Evolutionary conservation across 768 basidiomycete genomes (phyloP), one percentile per base, ranked within the genome.

Genomic region (Tylopilus felleus): DNA sequence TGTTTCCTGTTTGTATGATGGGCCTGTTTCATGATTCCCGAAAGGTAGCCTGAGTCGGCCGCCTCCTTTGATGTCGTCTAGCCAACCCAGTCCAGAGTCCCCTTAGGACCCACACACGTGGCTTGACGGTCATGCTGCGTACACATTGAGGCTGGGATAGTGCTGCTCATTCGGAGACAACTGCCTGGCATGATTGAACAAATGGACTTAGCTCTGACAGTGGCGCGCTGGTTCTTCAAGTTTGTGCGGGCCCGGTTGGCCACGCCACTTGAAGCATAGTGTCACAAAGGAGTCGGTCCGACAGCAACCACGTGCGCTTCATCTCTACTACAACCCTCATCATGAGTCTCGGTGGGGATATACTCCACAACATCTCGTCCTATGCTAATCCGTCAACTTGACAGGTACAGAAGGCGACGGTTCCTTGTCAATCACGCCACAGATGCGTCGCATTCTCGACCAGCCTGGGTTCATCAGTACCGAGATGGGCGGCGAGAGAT

Each of bases 381-480:
- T 9, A 21, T 19, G 14, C 43, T 61, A 35, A 58, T 52, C 36
- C 29, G 12, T 61, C 25, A 33, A 27, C 36, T 17, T 16, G 23
- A 39, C 39, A 67, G 64, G 10, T n/a, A 21, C 21, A 35, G 19
- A 49, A 25, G 17, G 28, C n/a, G 61, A 64, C 19, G 68, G 68
- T 16, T 60, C 60, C 25, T 56, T 71, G 57, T 53, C 21, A 27
- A 28, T 70, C 38, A 68, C 70, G 3, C 49, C 57, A n/a, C 56
- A 62, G 31, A 70, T 71, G 65, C 38, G 33, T n/a, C 21, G 16
- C 4, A 70, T 71, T 22, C 68, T 70, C 39, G 50, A 58, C 28
- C 36, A 59, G 44, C 58, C 62, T 0, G 70, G 68, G 4, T 58
- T 68, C 47, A 70, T 70, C 43, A 58, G 60, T 10, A n/a, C 36